Conservation (phyloP, 306 rosid species). For the Corylus americana region DNA sequence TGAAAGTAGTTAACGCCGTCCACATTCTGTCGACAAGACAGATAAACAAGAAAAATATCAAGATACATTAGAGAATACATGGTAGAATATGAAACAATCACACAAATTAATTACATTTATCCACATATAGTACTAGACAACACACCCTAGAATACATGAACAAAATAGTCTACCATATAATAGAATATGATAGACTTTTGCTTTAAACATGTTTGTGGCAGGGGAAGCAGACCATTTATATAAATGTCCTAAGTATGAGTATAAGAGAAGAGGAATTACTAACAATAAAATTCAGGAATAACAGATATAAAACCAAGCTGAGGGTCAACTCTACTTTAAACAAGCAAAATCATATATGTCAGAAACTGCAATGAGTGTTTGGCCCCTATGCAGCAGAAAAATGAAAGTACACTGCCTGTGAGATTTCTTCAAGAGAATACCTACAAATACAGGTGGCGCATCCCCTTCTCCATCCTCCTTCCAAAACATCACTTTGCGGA, state of each 20-base stretch:
- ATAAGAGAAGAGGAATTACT: neutral
- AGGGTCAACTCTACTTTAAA: neutral
- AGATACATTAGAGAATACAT: neutral
- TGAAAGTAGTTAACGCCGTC: slow-evolving; percentile 96
- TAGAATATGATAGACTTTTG: neutral
- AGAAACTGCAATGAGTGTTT: neutral
- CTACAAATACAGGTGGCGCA: slow-evolving; percentile 94
- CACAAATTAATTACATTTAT: neutral
- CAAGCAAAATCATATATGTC: neutral
- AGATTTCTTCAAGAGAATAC: slow-evolving; percentile 43
- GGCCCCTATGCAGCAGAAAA: neutral
- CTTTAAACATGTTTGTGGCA: neutral
- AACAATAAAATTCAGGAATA: neutral
- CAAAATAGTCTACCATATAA: neutral
- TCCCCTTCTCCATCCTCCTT: slow-evolving; percentile 84
- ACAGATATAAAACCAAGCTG: neutral
- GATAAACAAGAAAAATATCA: slow-evolving; percentile 13
- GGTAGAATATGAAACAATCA: neutral
- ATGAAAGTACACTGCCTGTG: neutral
- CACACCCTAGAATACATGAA: neutral
- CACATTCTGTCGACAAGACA: slow-evolving; percentile 48
- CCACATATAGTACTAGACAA: slow-evolving; percentile 3
- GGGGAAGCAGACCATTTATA: neutral
- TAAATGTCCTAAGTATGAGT: neutral
- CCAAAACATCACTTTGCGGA: slow-evolving; percentile 91